These are phyloP conservation scores for Phytophthora cryptogea DNA, from an alignment of 352 stramenopile genomes.

Conservation along the genomic window DNA sequence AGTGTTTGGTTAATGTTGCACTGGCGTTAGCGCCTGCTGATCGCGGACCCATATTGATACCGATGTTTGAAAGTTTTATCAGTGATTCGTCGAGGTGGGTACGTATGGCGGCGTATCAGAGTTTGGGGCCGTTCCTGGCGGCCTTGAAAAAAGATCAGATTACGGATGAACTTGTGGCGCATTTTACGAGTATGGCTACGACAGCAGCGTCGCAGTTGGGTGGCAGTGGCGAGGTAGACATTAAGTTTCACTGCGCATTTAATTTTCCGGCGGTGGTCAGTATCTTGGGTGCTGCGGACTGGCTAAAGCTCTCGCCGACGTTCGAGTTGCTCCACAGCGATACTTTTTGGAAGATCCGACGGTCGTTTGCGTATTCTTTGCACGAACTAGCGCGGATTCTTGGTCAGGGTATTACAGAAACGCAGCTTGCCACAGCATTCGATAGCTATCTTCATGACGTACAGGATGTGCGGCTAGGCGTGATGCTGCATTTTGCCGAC, in stretches of 20 bases:
- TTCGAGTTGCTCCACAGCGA: constrained; percentile 86
- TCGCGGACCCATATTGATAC: constrained; percentile 83
- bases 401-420: constrained; percentile 78
- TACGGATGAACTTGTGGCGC: constrained; percentile 71
- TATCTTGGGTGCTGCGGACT: constrained; percentile 72
- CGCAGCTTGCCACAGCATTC: constrained; percentile 80
- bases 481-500: constrained; percentile 84
- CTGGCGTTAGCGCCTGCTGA: constrained; percentile 77
- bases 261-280: constrained; percentile 90
- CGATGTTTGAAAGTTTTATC: constrained; percentile 89
- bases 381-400: constrained; percentile 89
- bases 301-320: constrained; percentile 74
- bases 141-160: constrained; percentile 88
- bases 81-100: constrained; percentile 93
- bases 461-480: constrained; percentile 81
- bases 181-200: constrained; percentile 89
- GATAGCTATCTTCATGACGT: constrained; percentile 86
- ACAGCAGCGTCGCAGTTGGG: constrained; percentile 59
- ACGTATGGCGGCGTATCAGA: constrained; percentile 94
- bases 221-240: constrained; percentile 81
- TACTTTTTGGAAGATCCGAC: constrained; percentile 89
- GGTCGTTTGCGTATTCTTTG: constrained; percentile 92
- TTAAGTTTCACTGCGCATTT: constrained; percentile 93
- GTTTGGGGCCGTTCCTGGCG: constrained; percentile 70
- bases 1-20: constrained; percentile 89